Evolutionary conservation across 2,329 filamentous ascomycete genomes (phyloP), one percentile per base, ranked within the genome.

Genomic region (Aschersonia sp.): DNA sequence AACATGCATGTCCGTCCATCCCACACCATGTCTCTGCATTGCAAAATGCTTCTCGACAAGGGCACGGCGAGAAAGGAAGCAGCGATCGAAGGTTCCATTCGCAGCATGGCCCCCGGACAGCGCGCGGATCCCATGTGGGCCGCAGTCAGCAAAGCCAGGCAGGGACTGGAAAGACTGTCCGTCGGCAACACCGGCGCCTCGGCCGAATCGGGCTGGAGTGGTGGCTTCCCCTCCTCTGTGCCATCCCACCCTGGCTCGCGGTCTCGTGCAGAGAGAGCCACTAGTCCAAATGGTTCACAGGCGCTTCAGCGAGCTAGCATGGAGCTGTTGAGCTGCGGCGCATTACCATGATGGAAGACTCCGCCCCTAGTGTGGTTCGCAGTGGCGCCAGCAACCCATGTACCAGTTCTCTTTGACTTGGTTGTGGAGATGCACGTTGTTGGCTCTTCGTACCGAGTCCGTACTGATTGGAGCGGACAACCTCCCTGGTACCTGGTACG

Each of bases 171-270:
- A 31, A 41, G 41, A 46, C 42, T 29, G 42, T 39, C 43, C 44
- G 46, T n/a, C 49, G 37, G 31, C 37, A 40, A 40, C 29, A 30
- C 43, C 47, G 37, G 31, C 42, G 40, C 49, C 45, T 49, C 49
- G 47, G 49, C 49, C 49, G 49, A 51, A 49, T 51, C 45, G 42
- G 45, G 32, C 29, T 32, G 45, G 46, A 22, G 22, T 3, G 2
- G 43, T 37, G 8, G 33, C 33, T 12, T 12, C 33, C 33, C 12
- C 33, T 37, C 33, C 2, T 37, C 8, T 12, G 8, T 37, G 8
- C 33, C 33, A 22, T 22, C 22, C 11, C 7, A 37, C 11, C 11
- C 7, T 37, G 7, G 7, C 33, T 11, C 33, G 2, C 11, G 7
- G 33, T 37, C 33, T 2, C 33, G 33, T 37, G 33, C 33, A 37